Evolutionary conservation across 1,139 yeast genomes (phyloP).

Genomic region (Wickerhamomyces sp.): DNA sequence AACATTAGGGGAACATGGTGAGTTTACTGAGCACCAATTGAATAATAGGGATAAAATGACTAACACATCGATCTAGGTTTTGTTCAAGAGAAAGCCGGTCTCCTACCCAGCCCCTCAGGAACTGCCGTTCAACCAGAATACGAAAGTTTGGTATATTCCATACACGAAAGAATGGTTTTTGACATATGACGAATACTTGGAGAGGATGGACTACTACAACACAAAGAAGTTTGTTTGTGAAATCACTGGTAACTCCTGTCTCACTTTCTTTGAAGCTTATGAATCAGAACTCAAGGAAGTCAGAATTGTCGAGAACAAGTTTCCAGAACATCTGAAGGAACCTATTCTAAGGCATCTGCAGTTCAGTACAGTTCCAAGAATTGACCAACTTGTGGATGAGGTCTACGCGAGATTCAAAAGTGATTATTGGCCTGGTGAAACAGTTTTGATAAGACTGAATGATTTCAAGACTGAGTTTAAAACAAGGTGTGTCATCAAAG

Average conservation of each 20-base stretch:
- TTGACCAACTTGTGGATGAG: slow-evolving; percentile 83
- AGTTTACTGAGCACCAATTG: too few relatives aligned
- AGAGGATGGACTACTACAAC: slow-evolving; percentile 64
- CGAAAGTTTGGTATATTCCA: slow-evolving; percentile 72
- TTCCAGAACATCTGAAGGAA: slow-evolving; percentile 88
- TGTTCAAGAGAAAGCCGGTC: slow-evolving; percentile 69
- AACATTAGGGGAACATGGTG: too few relatives aligned
- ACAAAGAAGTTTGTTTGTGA: slow-evolving; percentile 88
- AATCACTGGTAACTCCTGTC: slow-evolving; percentile 88
- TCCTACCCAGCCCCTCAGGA: slow-evolving; percentile 50
- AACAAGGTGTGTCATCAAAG: slow-evolving; percentile 51
- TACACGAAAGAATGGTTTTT: slow-evolving; percentile 86
- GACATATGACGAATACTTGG: slow-evolving; percentile 68
- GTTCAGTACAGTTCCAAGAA: slow-evolving; percentile 75
- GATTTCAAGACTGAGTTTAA: slow-evolving; percentile 27
- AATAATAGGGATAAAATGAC: too few relatives aligned
- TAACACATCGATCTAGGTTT: slow-evolving; percentile 37
- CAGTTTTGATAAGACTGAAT: slow-evolving; percentile 50
- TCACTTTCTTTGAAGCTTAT: slow-evolving; percentile 85
- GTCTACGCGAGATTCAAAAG: slow-evolving; percentile 69
- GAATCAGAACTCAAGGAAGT: slow-evolving; percentile 70
- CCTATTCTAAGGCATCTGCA: slow-evolving; percentile 84
- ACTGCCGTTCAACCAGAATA: slow-evolving; percentile 45
- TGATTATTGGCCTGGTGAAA: slow-evolving; percentile 91
- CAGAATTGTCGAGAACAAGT: slow-evolving; percentile 66